Evolutionary conservation across 768 basidiomycete species (phyloP), one percentile per base, ranked within the genome.

Genomic region (Lactarius sanguifluus): DNA sequence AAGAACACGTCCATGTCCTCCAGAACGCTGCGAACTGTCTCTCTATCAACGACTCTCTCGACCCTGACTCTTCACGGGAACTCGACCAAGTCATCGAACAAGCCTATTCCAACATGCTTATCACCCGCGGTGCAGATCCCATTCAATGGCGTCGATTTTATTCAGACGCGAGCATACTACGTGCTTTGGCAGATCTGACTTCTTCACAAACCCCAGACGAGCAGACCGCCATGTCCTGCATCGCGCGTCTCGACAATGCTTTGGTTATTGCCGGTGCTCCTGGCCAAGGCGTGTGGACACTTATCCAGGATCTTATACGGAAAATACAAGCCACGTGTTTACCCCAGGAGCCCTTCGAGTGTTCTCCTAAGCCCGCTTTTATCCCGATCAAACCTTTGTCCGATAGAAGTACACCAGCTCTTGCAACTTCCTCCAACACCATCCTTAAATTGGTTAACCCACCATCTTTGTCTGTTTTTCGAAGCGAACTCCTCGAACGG

Each of bases 201-300:
- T 69, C 72, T 3, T 61, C 64, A 20, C 36, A 57, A 1, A 65
- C 66, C 3, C 30, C 13, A 10, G 65, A 69, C 59, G 72, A 72
- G n/a, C 56, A 70, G 10, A 69, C 72, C 3, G 79, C 77, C 13
- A 68, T 79, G 67, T 79, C 79, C 55, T 79, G 83, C 28, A 82
- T 98, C 45, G 78, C 79, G 6, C 77, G 81, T 16, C 77, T 98
- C 30, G 97, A 99, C 73, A 82, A 81, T 69, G 88, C 89, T 1
- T 87, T 98, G 69, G 87, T 98, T 68, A 81, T 96, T 59, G 88
- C 94, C 16, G 95, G 95, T 2, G 86, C 88, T 2, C 81, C 86
- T 28, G 92, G 90, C 2, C 76, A 81, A 20, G 78, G 79, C 15
- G 79, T 89, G 52, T 76, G 86, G 45, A 85, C 90, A 36, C 71